Conservation (phyloP, 345 rosid genomes). For the Arabidopsis thaliana region DNA sequence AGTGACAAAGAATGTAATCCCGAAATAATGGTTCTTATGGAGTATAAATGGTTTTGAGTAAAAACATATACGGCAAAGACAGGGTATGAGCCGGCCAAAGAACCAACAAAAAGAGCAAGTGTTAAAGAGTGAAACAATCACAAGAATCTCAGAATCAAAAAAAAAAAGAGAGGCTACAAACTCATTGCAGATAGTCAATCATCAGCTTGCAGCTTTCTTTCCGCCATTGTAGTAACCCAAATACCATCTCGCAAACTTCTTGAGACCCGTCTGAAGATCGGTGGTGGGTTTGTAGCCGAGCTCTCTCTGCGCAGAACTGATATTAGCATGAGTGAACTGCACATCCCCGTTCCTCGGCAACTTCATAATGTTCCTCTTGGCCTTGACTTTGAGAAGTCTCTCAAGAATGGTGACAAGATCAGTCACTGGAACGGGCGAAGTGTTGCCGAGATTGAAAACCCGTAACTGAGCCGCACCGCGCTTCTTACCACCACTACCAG, state of each 20-base stretch:
- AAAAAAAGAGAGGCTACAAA: conserved; percentile 14
- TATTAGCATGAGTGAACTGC: conserved; percentile 87
- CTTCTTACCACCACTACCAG: conserved; percentile 93
- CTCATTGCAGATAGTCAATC: conserved; percentile 1
- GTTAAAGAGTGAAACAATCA: conserved; percentile 42
- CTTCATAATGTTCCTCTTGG: conserved; percentile 78
- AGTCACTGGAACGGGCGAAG: conserved; percentile 82
- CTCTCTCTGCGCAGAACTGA: conserved; percentile 82
- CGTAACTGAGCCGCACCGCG: conserved; percentile 80
- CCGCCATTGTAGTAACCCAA: conserved; percentile 67
- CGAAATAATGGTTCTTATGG: conserved; percentile 30
- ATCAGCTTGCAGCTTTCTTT: conserved; percentile 63
- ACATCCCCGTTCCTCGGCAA: conserved; percentile 90
- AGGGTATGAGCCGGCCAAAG: conserved; percentile 29
- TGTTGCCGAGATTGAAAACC: conserved; percentile 88
- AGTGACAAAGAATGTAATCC: conserved; percentile 25
- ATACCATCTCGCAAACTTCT: conserved; percentile 95
- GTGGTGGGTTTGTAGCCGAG: conserved; percentile 88
- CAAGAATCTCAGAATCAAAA: conserved; percentile 41
- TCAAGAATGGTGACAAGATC: conserved; percentile 82
- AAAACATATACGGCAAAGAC: conserved; percentile 22
- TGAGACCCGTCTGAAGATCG: conserved; percentile 82
- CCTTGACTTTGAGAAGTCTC: conserved; percentile 81
- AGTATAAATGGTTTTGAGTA: conserved; percentile 20
- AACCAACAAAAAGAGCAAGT: conserved; percentile 34